phyloP scores from a whole-genome alignment of 352 stramenopile genomes.

The Pythium biforme region DNA sequence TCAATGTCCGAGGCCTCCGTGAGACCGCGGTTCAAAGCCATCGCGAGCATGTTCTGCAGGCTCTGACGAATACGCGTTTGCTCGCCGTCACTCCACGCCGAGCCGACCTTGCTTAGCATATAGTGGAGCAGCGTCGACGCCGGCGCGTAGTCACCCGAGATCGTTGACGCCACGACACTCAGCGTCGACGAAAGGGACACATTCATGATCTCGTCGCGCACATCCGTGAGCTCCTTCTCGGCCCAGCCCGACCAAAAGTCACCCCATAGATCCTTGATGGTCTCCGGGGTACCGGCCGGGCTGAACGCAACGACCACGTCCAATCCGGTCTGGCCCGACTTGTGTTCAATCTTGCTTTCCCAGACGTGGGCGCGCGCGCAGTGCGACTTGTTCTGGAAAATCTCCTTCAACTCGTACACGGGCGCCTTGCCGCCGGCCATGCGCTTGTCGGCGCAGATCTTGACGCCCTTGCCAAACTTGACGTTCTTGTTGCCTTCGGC shows the following conservation, averaged over 20 bases:
- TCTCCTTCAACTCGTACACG: constrained; percentile 82
- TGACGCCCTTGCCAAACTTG: constrained; percentile 74
- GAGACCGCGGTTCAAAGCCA: constrained; percentile 73
- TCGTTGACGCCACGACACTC: constrained; percentile 77
- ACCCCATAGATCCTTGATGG: constrained; percentile 79
- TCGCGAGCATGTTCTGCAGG: constrained; percentile 86
- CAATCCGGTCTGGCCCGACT: constrained; percentile 32
- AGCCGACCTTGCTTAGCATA: constrained; percentile 82
- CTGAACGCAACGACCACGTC: constrained; percentile 83
- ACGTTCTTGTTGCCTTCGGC: constrained; percentile 86
- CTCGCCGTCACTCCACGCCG: constrained; percentile 81
- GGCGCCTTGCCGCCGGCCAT: constrained; percentile 39
- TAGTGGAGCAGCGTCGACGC: constrained; percentile 73
- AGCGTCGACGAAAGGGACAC: constrained; percentile 72
- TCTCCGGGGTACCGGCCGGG: constrained; percentile 75
- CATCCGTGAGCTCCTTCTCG: constrained; percentile 77
- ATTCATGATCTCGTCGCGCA: constrained; percentile 77
- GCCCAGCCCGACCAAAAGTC: constrained; percentile 88
- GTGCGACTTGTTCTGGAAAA: constrained; percentile 85
- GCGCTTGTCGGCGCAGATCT: constrained; percentile 67
- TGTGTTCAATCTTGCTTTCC: constrained; percentile 56
- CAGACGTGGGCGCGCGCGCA: constrained; percentile 77
- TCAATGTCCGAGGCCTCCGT: constrained; percentile 61
- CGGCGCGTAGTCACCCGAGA: constrained; percentile 74
- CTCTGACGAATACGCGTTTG: constrained; percentile 83